Percentiles rank a stretch among this genome's conserved stretches.
Evolutionary conservation across 2,329 filamentous ascomycete species (phyloP).

Genomic region (Botryosphaeria dothidea): DNA sequence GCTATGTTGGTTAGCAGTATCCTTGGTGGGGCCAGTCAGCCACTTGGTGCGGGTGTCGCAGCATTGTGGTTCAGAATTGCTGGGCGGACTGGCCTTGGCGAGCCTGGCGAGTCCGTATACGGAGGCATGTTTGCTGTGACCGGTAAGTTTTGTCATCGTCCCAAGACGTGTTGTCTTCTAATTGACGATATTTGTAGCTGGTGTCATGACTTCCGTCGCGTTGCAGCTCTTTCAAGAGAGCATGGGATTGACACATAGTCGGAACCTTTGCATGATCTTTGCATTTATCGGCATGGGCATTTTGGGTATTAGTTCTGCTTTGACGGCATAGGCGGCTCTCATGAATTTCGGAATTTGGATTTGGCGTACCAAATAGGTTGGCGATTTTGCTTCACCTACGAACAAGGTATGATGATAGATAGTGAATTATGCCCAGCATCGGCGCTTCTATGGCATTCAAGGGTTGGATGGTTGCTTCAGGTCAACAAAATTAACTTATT

Average conservation of each 20-base stretch:
- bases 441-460: not conserved
- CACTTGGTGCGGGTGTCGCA: constrained; percentile 79
- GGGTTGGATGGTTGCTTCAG: not conserved
- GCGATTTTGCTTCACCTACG: not conserved
- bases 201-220: constrained; percentile 94
- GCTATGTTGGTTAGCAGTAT: constrained; percentile 84
- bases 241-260: constrained; percentile 76
- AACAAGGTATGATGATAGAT: not conserved
- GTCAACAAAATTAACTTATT: too few relatives aligned
- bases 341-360: not conserved
- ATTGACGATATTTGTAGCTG: constrained; percentile 49
- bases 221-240: constrained; percentile 87
- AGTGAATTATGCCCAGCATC: not conserved
- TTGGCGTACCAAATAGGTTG: not conserved
- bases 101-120: constrained; percentile 62
- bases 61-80: constrained; percentile 83
- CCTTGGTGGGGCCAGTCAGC: constrained; percentile 84
- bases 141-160: constrained; percentile 11
- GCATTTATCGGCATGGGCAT: constrained; percentile 86
- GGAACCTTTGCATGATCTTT: constrained; percentile 74
- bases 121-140: constrained; percentile 85
- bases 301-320: constrained; percentile 79
- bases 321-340: constrained; percentile 59
- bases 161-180: not conserved
- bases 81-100: constrained; percentile 45